phyloP scores from a whole-genome alignment of 1,284 basidiomycete species.

The Rhodotorula sp. region DNA sequence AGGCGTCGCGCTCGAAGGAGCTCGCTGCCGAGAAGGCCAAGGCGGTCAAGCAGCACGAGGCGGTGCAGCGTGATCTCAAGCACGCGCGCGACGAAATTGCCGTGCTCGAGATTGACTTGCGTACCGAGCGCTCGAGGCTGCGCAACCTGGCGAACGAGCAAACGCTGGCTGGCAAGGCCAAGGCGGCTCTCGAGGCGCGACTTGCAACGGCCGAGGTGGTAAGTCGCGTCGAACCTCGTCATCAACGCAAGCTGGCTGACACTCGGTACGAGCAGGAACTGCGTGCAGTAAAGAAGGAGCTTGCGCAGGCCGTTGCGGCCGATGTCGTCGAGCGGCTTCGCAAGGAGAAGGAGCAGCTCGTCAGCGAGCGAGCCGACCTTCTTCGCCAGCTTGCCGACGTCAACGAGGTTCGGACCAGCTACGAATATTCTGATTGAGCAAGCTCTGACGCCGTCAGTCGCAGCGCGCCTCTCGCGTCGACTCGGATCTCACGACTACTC shows the following conservation, averaged over 20 bases:
- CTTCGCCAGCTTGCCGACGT: conserved; percentile 24
- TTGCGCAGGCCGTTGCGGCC: neutral
- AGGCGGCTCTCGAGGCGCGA: conserved; percentile 20
- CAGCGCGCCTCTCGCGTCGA: conserved; percentile 26
- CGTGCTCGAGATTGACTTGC: conserved; percentile 67
- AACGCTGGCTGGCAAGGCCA: conserved; percentile 40
- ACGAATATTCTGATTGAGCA: neutral
- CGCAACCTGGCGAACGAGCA: conserved; percentile 66
- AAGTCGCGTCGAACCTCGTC: neutral
- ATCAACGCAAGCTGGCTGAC: neutral
- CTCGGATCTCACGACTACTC: conserved; percentile 23
- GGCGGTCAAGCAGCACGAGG: conserved; percentile 46
- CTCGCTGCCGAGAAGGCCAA: conserved; percentile 28
- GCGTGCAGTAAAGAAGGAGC: conserved; percentile 23
- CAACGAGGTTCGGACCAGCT: conserved; percentile 17
- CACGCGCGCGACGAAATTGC: conserved; percentile 64
- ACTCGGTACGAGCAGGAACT: conserved; percentile 20
- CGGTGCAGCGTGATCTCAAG: conserved; percentile 65
- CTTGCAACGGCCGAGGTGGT: conserved; percentile 23
- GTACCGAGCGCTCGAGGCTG: conserved; percentile 65
- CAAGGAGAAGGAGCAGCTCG: conserved; percentile 17
- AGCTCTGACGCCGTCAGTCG: too few relatives aligned
- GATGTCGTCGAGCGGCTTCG: conserved; percentile 14
- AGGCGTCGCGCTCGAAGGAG: conserved; percentile 4
- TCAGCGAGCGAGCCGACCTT: conserved; percentile 26